Evolutionary conservation across 1,284 basidiomycete genomes (phyloP).

Genomic region (Boletus calvinii): DNA sequence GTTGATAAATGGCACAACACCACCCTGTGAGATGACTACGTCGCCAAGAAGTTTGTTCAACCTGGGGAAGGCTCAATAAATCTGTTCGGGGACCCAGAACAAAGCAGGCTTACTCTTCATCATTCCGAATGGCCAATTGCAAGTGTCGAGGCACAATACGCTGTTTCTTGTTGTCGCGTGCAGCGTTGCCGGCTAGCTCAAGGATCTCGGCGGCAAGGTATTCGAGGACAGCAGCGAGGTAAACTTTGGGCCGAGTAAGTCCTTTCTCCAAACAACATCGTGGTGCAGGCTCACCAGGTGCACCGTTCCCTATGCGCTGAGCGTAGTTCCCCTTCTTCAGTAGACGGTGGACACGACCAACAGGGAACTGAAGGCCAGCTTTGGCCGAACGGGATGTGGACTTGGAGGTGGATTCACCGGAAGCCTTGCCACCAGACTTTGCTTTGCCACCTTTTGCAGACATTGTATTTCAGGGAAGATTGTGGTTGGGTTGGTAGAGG

Average conservation of each 20-base stretch:
- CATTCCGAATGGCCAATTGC: constrained; percentile 86
- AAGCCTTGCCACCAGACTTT: constrained; percentile 52
- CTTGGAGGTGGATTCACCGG: constrained; percentile 45
- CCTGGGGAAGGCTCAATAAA: constrained; percentile 27
- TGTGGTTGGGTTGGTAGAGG: not conserved
- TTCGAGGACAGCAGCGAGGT: constrained; percentile 73
- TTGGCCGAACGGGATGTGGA: constrained; percentile 79
- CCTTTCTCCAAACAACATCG: not conserved
- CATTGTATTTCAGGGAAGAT: constrained; percentile 36
- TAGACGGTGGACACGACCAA: constrained; percentile 79
- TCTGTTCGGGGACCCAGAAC: not conserved
- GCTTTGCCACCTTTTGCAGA: constrained; percentile 60
- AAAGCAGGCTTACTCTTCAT: constrained; percentile 64
- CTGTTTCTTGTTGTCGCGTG: constrained; percentile 71
- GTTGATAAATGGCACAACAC: constrained; percentile 71
- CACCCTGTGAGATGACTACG: constrained; percentile 88
- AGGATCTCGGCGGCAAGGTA: constrained; percentile 78
- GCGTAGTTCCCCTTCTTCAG: constrained; percentile 76
- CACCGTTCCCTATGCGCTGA: constrained; percentile 62
- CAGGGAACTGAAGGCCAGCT: constrained; percentile 82
- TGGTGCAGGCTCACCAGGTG: constrained; percentile 40
- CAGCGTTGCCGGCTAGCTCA: constrained; percentile 74
- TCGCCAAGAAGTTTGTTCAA: constrained; percentile 73
- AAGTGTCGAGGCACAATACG: constrained; percentile 89
- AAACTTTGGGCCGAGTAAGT: constrained; percentile 44